A percentile compares a stretch with the other conserved stretches of the same genome.
Conservation (phyloP, 1,139 yeast species). For the Yamadazyma friedrichii region DNA sequence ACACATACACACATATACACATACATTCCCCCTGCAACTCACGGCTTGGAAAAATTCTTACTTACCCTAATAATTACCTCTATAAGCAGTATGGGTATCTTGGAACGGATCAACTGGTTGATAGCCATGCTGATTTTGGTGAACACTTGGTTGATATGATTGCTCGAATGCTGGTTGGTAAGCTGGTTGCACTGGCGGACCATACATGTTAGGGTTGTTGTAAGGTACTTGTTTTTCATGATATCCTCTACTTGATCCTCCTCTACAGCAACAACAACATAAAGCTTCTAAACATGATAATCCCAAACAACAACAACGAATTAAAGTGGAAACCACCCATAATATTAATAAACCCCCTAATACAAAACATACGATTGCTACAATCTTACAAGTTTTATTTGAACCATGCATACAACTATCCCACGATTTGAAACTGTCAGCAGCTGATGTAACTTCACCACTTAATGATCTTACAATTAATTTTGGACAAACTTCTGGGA, state of each 20-base stretch:
- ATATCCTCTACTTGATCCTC: slow-evolving; percentile 20
- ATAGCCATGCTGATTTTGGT: slow-evolving; percentile 1
- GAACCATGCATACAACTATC: slow-evolving; percentile 66
- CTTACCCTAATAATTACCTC: background rate
- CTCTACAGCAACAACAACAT: slow-evolving; percentile 46
- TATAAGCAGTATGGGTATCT: slow-evolving; percentile 3
- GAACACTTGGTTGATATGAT: too few relatives aligned
- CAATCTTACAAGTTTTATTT: slow-evolving; percentile 69
- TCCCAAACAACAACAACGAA: slow-evolving; percentile 48
- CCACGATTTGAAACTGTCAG: slow-evolving; percentile 64
- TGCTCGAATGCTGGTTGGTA: background rate
- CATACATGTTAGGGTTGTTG: slow-evolving; percentile 41
- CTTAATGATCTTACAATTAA: slow-evolving; percentile 13
- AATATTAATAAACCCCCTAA: slow-evolving; percentile 47
- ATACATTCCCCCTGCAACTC: too few relatives aligned
- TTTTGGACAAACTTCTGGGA: slow-evolving; percentile 12
- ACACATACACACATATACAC: too few relatives aligned
- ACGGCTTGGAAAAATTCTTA: background rate
- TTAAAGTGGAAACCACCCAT: slow-evolving; percentile 44
- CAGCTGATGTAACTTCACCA: slow-evolving; percentile 37
- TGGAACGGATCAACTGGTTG: slow-evolving; percentile 4
- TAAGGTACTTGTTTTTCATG: slow-evolving; percentile 20
- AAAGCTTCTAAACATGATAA: slow-evolving; percentile 41
- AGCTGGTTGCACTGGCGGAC: slow-evolving; percentile 23
- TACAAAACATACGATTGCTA: slow-evolving; percentile 73